Percentiles rank a stretch among this genome's conserved stretches.
Evolutionary conservation across 495 filamentous ascomycete species (phyloP).

Genomic region (Daldinia bambusicola): DNA sequence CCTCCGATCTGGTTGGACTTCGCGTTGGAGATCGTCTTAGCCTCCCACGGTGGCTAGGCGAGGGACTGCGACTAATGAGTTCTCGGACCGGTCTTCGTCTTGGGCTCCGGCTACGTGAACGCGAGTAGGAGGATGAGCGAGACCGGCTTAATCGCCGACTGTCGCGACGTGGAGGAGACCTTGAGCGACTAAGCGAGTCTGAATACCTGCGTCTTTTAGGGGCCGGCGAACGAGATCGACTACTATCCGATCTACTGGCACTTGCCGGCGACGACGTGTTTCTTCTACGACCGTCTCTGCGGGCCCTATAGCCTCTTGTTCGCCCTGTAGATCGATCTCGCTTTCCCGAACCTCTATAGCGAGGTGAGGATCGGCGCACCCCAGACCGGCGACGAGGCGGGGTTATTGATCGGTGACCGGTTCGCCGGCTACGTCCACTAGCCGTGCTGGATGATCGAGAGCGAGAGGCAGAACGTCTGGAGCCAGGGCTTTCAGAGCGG

Average conservation of each 20-base stretch:
- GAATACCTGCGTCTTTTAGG: conserved; percentile 49
- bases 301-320: conserved; percentile 36
- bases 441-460: conserved; percentile 50
- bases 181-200: conserved; percentile 50
- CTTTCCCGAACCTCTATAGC: conserved; percentile 51
- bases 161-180: conserved; percentile 48
- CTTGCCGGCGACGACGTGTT: conserved; percentile 45
- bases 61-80: conserved; percentile 54
- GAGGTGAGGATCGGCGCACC: conserved; percentile 58
- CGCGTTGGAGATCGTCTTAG: conserved; percentile 56
- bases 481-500: conserved; percentile 41
- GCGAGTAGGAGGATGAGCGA: conserved; percentile 58
- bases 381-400: conserved; percentile 51
- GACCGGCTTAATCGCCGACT: conserved; percentile 53
- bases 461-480: conserved; percentile 44
- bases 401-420: conserved; percentile 50
- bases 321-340: conserved; percentile 55
- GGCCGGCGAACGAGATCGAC: conserved; percentile 46
- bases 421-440: conserved; percentile 48
- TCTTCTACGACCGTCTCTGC: conserved; percentile 46
- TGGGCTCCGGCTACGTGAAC: conserved; percentile 52
- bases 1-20: conserved; percentile 52
- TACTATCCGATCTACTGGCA: conserved; percentile 41
- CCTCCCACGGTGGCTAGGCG: conserved; percentile 50
- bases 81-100: conserved; percentile 55